phyloP scores from a whole-genome alignment of 306 rosid species.

The Begonia loranthoides region DNA sequence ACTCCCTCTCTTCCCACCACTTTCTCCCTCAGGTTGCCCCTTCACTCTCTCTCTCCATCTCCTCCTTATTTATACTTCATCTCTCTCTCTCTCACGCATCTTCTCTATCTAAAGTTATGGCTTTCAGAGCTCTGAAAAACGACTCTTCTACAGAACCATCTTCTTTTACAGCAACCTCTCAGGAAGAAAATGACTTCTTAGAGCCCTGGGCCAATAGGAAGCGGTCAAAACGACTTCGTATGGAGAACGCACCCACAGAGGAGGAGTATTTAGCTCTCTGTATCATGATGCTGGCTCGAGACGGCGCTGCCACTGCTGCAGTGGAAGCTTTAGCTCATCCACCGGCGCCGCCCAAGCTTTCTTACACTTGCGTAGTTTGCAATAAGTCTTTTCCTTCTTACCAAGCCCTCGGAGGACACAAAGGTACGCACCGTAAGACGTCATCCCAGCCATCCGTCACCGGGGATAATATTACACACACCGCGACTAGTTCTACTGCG shows the following conservation, averaged over 20 bases:
- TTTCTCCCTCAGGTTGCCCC: not conserved
- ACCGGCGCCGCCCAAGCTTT: slow-evolving; percentile 18
- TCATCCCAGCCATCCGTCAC: slow-evolving; percentile 19
- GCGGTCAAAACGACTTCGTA: slow-evolving; percentile 67
- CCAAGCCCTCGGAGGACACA: slow-evolving; percentile 95
- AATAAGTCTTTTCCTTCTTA: slow-evolving; percentile 63
- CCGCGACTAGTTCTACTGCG: slow-evolving; percentile 14
- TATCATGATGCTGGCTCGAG: slow-evolving; percentile 90
- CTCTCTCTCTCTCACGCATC: not conserved
- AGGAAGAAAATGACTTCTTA: slow-evolving; percentile 11
- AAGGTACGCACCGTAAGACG: slow-evolving; percentile 68
- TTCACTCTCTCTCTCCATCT: not conserved
- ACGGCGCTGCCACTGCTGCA: slow-evolving; percentile 11
- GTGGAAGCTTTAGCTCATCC: not conserved
- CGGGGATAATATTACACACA: slow-evolving; percentile 14
- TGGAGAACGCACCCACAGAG: slow-evolving; percentile 40
- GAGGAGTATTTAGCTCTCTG: slow-evolving; percentile 90
- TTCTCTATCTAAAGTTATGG: slow-evolving; percentile 22
- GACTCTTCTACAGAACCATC: slow-evolving; percentile 37
- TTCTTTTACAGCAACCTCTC: slow-evolving; percentile 26
- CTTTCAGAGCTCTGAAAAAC: slow-evolving; percentile 54
- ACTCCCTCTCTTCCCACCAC: slow-evolving; percentile 24
- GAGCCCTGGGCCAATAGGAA: slow-evolving; percentile 66
- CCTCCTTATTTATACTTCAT: slow-evolving; percentile 12
- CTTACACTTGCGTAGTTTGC: slow-evolving; percentile 74